phyloP scores from a whole-genome alignment of 192 early-diverging fungal genomes.

The Umbelopsis sp. region DNA sequence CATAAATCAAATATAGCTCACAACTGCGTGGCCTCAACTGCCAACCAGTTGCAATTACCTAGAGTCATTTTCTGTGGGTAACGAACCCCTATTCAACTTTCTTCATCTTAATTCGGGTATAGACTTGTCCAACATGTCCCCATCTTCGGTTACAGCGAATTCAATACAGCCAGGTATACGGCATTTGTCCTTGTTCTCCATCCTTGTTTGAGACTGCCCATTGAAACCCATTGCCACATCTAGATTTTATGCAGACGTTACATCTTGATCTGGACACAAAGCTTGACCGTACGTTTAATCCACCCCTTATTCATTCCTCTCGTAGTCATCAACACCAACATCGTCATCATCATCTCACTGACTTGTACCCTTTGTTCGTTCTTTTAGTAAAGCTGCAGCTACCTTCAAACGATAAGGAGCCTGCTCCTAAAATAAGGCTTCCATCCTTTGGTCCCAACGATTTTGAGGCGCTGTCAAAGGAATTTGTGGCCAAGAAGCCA shows the following conservation, averaged over 20 bases:
- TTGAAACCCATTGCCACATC: neutral
- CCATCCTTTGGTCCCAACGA: slow-evolving; percentile 21
- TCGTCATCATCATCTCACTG: neutral
- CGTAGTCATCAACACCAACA: neutral
- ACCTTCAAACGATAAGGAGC: slow-evolving; percentile 19
- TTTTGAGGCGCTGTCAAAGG: slow-evolving; percentile 16
- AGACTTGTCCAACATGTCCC: slow-evolving; percentile 14
- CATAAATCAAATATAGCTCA: slow-evolving; percentile 3
- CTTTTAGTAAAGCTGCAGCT: slow-evolving; percentile 32
- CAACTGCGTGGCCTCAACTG: slow-evolving; percentile 10
- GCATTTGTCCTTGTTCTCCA: neutral
- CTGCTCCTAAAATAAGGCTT: slow-evolving; percentile 21
- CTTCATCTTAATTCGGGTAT: slow-evolving; percentile 1
- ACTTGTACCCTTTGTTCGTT: neutral
- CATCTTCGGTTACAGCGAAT: slow-evolving; percentile 13
- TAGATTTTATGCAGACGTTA: slow-evolving; percentile 14
- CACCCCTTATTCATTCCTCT: neutral
- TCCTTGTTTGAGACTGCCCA: neutral
- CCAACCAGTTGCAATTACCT: neutral
- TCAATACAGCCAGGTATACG: slow-evolving; percentile 3
- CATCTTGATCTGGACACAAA: neutral
- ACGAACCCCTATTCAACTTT: neutral
- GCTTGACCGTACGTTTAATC: neutral
- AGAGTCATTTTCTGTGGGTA: too few relatives aligned
- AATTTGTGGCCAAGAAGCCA: slow-evolving; percentile 1